Base-by-base conservation (phyloP, 306 rosid genomes). In the Prunus persica region DNA sequence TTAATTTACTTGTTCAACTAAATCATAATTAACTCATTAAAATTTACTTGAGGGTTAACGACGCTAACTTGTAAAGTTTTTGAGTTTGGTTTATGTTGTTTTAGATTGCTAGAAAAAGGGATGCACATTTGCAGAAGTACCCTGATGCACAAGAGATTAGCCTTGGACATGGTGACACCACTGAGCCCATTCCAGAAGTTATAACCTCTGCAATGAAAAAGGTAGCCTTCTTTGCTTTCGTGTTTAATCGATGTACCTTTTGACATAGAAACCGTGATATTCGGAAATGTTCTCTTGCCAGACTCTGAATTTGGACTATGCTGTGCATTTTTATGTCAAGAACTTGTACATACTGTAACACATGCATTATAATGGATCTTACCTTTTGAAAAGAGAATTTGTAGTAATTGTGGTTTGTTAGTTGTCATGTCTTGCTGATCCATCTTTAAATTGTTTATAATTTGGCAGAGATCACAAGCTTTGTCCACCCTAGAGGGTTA, bases 161-260 rank as follows among this genome's bases (percentile, higher is more conserved):
- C 79, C 97, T 95, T 81, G 99, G 97, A 50, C 91, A 90, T 76
- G 99, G 99, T 76, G 99, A 92, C 82, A 92, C 96, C 18, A 95
- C 97, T 24, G 99, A 95, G 84, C 99, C 99, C 62, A 95, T 95
- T 84, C 99, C 99, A 11, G 99, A 92, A 73, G 91, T 87, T 82
- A 92, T 92, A 80, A 82, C 97, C 67, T 87, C 93, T 81, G 97
- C 97, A 76, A 88, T 92, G 97, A 87, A 91, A 65, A 82, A 88
- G 90, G 99, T 91, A 79, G 2, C 43, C 6, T 54, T 22, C 18
- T 13, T 15, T 3, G 3, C 18, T 52, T 56, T 64, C 12, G 1
- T 64, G 18, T 15, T 50, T 6, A n/a, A 34, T 27, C 2, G 43
- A 6, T 38, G 43, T 38, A 38, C 43, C 43, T 38, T 38, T 38